Evolutionary conservation across 306 rosid genomes (phyloP), one percentile per base, ranked within the genome.

Genomic region (Gillenia trifoliata): DNA sequence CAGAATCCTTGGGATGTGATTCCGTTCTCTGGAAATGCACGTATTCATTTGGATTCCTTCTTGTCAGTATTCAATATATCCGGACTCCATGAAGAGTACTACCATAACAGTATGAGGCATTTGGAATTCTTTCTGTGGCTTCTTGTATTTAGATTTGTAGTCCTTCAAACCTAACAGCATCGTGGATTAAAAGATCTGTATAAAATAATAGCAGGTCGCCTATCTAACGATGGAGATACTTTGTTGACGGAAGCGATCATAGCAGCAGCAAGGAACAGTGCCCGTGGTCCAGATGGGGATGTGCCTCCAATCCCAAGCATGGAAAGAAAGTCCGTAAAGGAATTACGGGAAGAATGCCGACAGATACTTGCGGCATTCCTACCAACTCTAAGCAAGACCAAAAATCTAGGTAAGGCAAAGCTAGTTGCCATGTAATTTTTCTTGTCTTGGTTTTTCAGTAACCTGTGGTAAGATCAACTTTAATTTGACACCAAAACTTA

Each of bases 1-100:
- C 93, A 93, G 97, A 93, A 93, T 68, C 97, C 96, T 34, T 93
- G 98, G 95, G 98, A 89, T 76, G 83, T 49, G 76, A 86, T 93
- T 71, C 43, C 82, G 38, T 93, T 93, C 86, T 91, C 97, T 16
- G 89, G 97, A 72, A 86, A 88, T 79, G 84, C 91, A 57, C 78
- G 43, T 15, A 86, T 93, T 83, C 98, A 93, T 89, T 81, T 93
- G 88, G 98, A 91, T 81, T 87, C 97, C 26, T 90, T 93, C 84
- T 88, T 91, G 88, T 93, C 98, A 10, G 87, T 88, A 40, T 93
- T 93, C 90, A 88, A 93, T 77, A 89, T 93, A 69, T 87, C 97
- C 20, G 98, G 94, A 69, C 93, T 93, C 77, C 94, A 90, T 19
- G 96, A 83, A 66, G 96, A 90, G 66, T 93, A 93, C 79, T 93